phyloP scores from a whole-genome alignment of 2,329 filamentous ascomycete species.

The Exophiala xenobiotica region DNA sequence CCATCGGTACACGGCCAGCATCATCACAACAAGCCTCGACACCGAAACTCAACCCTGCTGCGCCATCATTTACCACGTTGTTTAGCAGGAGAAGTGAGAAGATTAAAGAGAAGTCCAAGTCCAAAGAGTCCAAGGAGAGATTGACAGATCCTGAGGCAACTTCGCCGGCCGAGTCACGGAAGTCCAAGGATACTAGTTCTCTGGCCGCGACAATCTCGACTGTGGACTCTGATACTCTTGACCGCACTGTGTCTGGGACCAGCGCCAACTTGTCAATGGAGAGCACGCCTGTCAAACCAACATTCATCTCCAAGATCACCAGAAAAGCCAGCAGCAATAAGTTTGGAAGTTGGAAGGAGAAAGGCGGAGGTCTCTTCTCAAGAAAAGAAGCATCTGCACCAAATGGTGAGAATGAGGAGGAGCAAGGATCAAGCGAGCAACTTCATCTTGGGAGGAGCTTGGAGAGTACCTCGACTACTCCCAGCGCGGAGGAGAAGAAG shows the following conservation, averaged over 20 bases:
- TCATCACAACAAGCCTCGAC: slow-evolving; percentile 53
- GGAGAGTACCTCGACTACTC: slow-evolving; percentile 28
- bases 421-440: slow-evolving; percentile 37
- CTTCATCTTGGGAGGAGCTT: slow-evolving; percentile 31
- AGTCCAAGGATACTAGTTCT: slow-evolving; percentile 46
- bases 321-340: slow-evolving; percentile 53
- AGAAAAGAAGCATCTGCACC: slow-evolving; percentile 45
- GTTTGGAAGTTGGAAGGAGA: slow-evolving; percentile 52
- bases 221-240: slow-evolving; percentile 50
- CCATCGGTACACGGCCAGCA: slow-evolving; percentile 77
- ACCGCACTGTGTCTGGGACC: slow-evolving; percentile 45
- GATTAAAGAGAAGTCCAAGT: slow-evolving; percentile 40
- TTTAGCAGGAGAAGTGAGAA: slow-evolving; percentile 57
- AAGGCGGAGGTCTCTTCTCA: slow-evolving; percentile 45
- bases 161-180: slow-evolving; percentile 47
- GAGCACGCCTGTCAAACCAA: slow-evolving; percentile 38
- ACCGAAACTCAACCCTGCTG: slow-evolving; percentile 76
- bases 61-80: slow-evolving; percentile 79
- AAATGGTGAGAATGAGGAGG: slow-evolving; percentile 46
- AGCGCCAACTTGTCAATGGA: slow-evolving; percentile 30
- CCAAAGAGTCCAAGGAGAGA: slow-evolving; percentile 34
- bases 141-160: slow-evolving; percentile 36
- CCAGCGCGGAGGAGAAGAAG: slow-evolving; percentile 42
- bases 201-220: slow-evolving; percentile 41
- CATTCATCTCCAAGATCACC: slow-evolving; percentile 53